These are phyloP conservation scores for grape (Vitis vinifera) DNA, from an alignment of 164 flowering plant genomes.

Conservation along the genomic window DNA sequence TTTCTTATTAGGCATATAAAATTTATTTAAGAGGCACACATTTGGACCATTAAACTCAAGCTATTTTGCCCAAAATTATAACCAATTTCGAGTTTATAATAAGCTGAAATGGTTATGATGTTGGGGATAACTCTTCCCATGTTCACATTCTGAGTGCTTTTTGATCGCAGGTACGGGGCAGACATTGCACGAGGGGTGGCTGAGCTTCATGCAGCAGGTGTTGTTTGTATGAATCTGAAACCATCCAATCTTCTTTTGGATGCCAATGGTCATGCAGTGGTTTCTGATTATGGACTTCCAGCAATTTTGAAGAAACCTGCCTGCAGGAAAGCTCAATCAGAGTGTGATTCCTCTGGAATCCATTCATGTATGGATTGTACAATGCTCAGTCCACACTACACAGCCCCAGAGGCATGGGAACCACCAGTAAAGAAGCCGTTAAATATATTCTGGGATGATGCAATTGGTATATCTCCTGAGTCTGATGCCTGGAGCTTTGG, in stretches of 20 bases:
- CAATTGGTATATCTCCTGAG: constrained; percentile 85
- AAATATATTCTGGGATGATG: constrained; percentile 91
- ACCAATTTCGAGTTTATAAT: background rate
- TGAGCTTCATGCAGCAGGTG: constrained; percentile 98
- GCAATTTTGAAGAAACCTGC: constrained; percentile 79
- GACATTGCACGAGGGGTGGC: constrained; percentile 98
- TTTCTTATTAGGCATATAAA: no score
- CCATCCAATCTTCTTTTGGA: constrained; percentile 98
- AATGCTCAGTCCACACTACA: constrained; percentile 88
- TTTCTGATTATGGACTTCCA: constrained; percentile 97
- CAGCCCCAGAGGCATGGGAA: constrained; percentile 99
- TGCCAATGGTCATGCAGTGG: constrained; percentile 83
- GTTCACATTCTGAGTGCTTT: constrained; percentile 10
- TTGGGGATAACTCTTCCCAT: constrained; percentile 10
- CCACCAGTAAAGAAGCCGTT: constrained; percentile 91
- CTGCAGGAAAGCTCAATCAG: constrained; percentile 78
- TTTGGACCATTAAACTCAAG: background rate
- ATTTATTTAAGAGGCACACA: no score
- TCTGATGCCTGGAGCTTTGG: constrained; percentile 99
- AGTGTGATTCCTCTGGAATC: constrained; percentile 62
- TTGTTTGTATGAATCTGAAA: constrained; percentile 93
- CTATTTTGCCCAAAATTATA: background rate
- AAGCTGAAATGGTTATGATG: background rate
- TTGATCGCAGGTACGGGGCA: constrained; percentile 82
- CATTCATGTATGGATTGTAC: constrained; percentile 98